Evolutionary conservation across 352 stramenopile genomes (phyloP).

Genomic region (Globisporangium middletonii): DNA sequence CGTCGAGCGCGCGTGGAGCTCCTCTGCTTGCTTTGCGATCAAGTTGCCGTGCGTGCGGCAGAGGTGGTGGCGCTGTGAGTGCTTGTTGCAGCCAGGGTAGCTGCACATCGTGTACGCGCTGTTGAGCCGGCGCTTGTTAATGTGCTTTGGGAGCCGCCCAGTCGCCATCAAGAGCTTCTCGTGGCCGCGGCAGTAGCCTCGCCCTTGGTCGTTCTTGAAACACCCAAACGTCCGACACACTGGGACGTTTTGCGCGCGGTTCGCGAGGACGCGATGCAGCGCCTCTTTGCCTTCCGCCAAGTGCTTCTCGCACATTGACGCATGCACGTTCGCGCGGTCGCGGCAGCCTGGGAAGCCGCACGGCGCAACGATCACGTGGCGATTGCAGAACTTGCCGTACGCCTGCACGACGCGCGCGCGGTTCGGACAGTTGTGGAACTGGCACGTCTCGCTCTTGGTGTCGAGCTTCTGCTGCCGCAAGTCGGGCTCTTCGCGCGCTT

Average conservation of each 20-base stretch:
- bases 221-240: constrained; percentile 71
- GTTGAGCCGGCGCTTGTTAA: constrained; percentile 84
- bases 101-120: constrained; percentile 88
- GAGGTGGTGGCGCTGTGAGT: constrained; percentile 81
- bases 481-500: constrained; percentile 39
- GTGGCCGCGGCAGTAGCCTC: constrained; percentile 79
- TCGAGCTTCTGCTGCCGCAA: constrained; percentile 54
- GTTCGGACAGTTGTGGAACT: constrained; percentile 75
- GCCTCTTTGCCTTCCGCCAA: constrained; percentile 61
- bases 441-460: constrained; percentile 60
- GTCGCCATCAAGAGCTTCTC: constrained; percentile 86
- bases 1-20: constrained; percentile 37
- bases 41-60: constrained; percentile 84
- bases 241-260: constrained; percentile 65
- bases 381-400: constrained; percentile 84
- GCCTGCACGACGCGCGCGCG: constrained; percentile 66
- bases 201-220: constrained; percentile 86
- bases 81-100: constrained; percentile 75
- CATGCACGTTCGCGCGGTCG: constrained; percentile 55
- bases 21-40: constrained; percentile 68
- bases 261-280: constrained; percentile 55
- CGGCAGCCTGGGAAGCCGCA: constrained; percentile 84
- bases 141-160: constrained; percentile 55
- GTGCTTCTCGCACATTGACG: constrained; percentile 73
- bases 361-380: constrained; percentile 78